Base-by-base conservation (phyloP, 2,329 filamentous ascomycete species). In the Paracorniculantispora psalliotae region DNA sequence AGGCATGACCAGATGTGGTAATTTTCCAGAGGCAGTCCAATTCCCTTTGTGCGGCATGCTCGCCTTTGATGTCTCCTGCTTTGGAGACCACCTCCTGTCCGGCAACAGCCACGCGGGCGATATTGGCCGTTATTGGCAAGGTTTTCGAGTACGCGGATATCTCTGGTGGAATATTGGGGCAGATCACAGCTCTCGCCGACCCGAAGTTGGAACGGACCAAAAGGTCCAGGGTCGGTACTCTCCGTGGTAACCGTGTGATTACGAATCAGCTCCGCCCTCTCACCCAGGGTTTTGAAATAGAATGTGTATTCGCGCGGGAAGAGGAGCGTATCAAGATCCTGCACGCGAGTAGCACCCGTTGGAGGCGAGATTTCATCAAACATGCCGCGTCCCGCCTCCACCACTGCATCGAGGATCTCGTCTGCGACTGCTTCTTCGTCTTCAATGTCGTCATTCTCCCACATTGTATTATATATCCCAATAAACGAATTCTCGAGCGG, bases 251-350 rank as follows among this genome's bases (percentile, higher is more conserved):
- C 4, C 28, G 28, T 50, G 47, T 50, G 7, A 4, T 50, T 33
- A 9, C 43, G 46, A 44, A 59, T 52, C 39, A 63, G 48, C 28
- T 58, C 30, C 30, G 44, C 35, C 47, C 33, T 57, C 37, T 51
- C 47, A 56, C 59, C 55, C 28, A 57, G 39, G 37, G 61, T 61
- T 49, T 46, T 46, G 26, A 61, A 61, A 47, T 8, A 41, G 28
- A 61, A 61, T 23, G 37, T 41, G 56, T 61, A 60, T 59, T 62
- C 59, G 48, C 54, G 56, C 39, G 62, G 62, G 57, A 61, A 61
- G 51, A 64, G 47, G 25, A 64, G 61, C 50, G 59, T 59, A 57
- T 64, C 57, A 53, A 63, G 59, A 57, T 64, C 59, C 23, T 26
- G 35, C 33, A 23, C 19, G 26, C 46, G 21, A 37, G 30, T 48